Evolutionary conservation across 2,329 filamentous ascomycete species (phyloP).

Genomic region (Colletotrichum theobromicola): DNA sequence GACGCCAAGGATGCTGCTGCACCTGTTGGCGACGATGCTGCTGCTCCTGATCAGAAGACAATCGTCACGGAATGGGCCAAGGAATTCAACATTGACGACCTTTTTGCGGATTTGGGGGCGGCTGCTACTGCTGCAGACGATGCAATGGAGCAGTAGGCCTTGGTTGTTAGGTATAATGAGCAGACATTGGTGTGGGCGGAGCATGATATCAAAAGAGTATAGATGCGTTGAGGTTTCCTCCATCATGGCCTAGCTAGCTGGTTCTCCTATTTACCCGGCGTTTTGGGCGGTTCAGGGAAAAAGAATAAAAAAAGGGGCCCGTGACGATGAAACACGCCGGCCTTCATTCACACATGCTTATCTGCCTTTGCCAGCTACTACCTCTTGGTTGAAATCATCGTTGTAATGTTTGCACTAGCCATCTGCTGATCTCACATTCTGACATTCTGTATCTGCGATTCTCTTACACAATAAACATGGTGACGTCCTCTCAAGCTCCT

Average conservation of each 20-base stretch:
- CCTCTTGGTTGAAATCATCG: neutral
- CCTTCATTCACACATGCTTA: slow-evolving; percentile 4
- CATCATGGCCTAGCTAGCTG: slow-evolving; percentile 6
- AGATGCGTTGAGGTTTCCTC: neutral
- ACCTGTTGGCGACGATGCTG: slow-evolving; percentile 45
- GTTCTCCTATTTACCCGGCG: neutral
- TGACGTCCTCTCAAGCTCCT: neutral
- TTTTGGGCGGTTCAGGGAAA: slow-evolving; percentile 11
- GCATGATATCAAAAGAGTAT: slow-evolving; percentile 9
- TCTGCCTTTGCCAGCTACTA: neutral
- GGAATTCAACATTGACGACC: slow-evolving; percentile 92
- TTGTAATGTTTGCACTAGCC: neutral
- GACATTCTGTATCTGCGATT: no score
- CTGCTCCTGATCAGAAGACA: slow-evolving; percentile 74
- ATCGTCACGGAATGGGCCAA: slow-evolving; percentile 93
- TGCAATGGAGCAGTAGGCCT: slow-evolving; percentile 56
- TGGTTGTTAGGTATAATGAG: neutral
- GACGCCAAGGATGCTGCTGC: slow-evolving; percentile 37
- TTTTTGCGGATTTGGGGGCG: slow-evolving; percentile 76
- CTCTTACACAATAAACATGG: no score
- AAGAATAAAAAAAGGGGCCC: neutral
- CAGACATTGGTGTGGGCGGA: neutral
- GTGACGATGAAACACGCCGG: neutral
- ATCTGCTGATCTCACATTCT: no score
- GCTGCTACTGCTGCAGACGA: slow-evolving; percentile 39